A percentile compares a stretch with the other conserved stretches of the same genome.
Conservation (phyloP, 1,139 yeast genomes). For the Magnusiomyces ingens region DNA sequence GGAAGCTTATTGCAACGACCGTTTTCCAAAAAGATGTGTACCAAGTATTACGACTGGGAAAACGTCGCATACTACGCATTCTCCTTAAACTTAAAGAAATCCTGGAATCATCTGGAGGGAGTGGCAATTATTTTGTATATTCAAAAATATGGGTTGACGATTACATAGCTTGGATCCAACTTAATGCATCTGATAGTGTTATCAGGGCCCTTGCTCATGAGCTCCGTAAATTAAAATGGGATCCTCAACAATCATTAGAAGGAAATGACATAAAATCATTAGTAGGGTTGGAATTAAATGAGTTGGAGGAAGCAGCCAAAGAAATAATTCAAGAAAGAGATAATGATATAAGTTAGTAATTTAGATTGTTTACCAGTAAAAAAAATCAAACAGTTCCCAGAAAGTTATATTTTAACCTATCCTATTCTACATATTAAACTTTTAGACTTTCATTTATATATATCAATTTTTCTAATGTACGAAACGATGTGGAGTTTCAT, state of each 20-base stretch:
- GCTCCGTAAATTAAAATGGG: slow-evolving; percentile 30
- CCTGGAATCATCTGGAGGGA: slow-evolving; percentile 41
- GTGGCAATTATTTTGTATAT: slow-evolving; percentile 79
- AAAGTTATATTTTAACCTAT: too few relatives aligned
- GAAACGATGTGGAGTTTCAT: too few relatives aligned
- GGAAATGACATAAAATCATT: slow-evolving; percentile 1
- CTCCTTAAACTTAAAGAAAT: slow-evolving; percentile 58
- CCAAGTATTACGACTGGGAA: slow-evolving; percentile 59
- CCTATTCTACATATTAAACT: too few relatives aligned
- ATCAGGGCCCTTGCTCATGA: slow-evolving; percentile 64
- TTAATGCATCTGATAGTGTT: slow-evolving; percentile 40
- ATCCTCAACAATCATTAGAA: slow-evolving; percentile 13
- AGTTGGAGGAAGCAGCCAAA: slow-evolving; percentile 27
- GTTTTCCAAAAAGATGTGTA: slow-evolving; percentile 72
- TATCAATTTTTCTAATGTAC: too few relatives aligned
- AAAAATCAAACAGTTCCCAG: too few relatives aligned
- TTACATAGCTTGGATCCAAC: slow-evolving; percentile 67
- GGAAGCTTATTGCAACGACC: slow-evolving; percentile 42
- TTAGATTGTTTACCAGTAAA: too few relatives aligned
- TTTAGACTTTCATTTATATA: too few relatives aligned
- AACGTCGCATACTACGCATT: slow-evolving; percentile 52
- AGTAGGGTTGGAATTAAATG: slow-evolving; percentile 27
- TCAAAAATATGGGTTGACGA: slow-evolving; percentile 77
- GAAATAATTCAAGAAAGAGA: slow-evolving; percentile 16
- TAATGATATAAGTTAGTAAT: too few relatives aligned